Conservation (phyloP, 1,284 basidiomycete species). For the Puccinia coronata region DNA sequence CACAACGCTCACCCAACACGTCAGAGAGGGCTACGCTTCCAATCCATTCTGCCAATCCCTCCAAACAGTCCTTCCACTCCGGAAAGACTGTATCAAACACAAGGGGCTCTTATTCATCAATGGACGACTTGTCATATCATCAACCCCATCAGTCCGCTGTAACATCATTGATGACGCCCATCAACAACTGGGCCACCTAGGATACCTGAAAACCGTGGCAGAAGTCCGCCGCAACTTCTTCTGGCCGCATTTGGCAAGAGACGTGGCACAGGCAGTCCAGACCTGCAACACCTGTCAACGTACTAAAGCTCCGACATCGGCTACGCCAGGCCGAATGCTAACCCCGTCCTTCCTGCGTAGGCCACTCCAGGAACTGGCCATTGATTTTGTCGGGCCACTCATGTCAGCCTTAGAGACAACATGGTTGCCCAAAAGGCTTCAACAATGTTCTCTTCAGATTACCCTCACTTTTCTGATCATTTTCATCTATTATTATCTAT, state of each 20-base stretch:
- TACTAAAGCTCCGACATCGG: conserved; percentile 46
- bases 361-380: conserved; percentile 41
- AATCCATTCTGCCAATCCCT: conserved; percentile 58
- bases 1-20: conserved; percentile 52
- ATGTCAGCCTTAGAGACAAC: too few species aligned
- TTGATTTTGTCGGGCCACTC: conserved; percentile 20
- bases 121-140: conserved; percentile 58
- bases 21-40: conserved; percentile 55
- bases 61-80: neutral
- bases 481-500: too few species aligned
- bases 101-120: conserved; percentile 58
- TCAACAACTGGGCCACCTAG: conserved; percentile 60
- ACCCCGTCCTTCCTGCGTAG: conserved; percentile 4
- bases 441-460: too few species aligned
- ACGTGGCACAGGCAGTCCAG: neutral
- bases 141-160: conserved; percentile 51
- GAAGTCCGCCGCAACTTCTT: conserved; percentile 58
- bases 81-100: neutral
- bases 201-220: conserved; percentile 59
- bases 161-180: conserved; percentile 56
- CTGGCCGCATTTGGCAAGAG: conserved; percentile 60
- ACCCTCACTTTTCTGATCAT: too few species aligned
- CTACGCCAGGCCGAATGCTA: conserved; percentile 24
- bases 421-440: too few species aligned
- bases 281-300: conserved; percentile 50